Percentiles rank a stretch among this genome's conserved stretches.
Evolutionary conservation across 129 eudicot species (phyloP).

Genomic region (Logfia minima): DNA sequence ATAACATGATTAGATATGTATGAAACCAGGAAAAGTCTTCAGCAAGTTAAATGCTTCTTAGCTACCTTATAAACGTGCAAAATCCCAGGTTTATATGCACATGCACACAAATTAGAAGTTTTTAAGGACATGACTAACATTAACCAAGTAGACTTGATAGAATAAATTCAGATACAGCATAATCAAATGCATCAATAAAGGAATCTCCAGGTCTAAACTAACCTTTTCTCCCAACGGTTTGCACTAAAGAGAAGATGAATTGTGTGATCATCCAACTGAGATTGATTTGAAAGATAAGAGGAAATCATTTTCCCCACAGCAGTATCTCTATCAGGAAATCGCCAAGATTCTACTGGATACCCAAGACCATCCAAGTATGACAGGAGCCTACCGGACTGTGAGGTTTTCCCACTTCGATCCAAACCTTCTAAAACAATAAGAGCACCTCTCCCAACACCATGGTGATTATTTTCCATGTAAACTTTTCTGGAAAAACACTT

Average conservation of each 20-base stretch:
- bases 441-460: constrained; percentile 60
- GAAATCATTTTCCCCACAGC: constrained; percentile 87
- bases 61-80: not conserved
- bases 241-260: constrained; percentile 86
- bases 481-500: constrained; percentile 43
- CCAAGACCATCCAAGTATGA: constrained; percentile 56
- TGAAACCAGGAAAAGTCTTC: not conserved
- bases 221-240: constrained; percentile 98
- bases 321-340: constrained; percentile 86
- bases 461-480: constrained; percentile 49
- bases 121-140: not conserved
- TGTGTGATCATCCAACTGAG: constrained; percentile 81
- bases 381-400: constrained; percentile 54
- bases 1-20: too few species aligned
- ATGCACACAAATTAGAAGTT: not conserved
- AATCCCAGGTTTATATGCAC: not conserved
- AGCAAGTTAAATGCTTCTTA: not conserved
- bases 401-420: constrained; percentile 90
- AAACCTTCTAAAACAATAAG: constrained; percentile 83
- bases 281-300: constrained; percentile 70
- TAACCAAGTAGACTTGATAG: not conserved
- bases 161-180: not conserved
- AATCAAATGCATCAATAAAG: not conserved
- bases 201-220: constrained; percentile 16
- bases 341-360: constrained; percentile 64